phyloP scores from a whole-genome alignment of 2,329 filamentous ascomycete species.

The Ophiostoma ips region DNA sequence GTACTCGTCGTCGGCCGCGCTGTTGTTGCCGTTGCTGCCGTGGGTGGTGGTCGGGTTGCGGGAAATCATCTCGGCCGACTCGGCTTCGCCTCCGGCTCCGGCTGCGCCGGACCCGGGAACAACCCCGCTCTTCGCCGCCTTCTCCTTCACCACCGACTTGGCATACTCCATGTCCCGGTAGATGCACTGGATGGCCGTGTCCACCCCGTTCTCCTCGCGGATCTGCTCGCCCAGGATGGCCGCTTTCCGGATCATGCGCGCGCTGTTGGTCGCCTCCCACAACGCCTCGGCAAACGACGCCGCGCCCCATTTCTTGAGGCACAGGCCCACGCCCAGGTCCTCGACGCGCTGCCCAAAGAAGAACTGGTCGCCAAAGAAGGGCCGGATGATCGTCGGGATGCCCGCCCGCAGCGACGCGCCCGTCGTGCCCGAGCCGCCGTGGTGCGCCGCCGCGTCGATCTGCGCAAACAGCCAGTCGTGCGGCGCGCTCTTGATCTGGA shows the following conservation, averaged over 20 bases:
- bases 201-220: conserved; percentile 77
- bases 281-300: conserved; percentile 71
- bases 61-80: not conserved
- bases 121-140: conserved; percentile 30
- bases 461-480: conserved; percentile 95
- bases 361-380: conserved; percentile 96
- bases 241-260: conserved; percentile 84
- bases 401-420: conserved; percentile 84
- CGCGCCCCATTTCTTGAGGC: conserved; percentile 80
- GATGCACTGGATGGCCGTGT: conserved; percentile 76
- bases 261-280: conserved; percentile 81
- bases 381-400: conserved; percentile 84
- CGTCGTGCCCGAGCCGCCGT: conserved; percentile 89
- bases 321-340: conserved; percentile 83
- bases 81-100: not conserved
- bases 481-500: conserved; percentile 77
- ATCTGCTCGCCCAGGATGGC: conserved; percentile 73
- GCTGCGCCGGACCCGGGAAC: not conserved
- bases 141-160: conserved; percentile 61
- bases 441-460: conserved; percentile 87
- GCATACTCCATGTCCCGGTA: conserved; percentile 95
- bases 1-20: conserved; percentile 32
- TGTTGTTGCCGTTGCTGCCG: conserved; percentile 12
- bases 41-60: no score
- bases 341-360: conserved; percentile 88